Evolutionary conservation across 768 basidiomycete genomes (phyloP).

Genomic region (Leucocoprinus leucothites): DNA sequence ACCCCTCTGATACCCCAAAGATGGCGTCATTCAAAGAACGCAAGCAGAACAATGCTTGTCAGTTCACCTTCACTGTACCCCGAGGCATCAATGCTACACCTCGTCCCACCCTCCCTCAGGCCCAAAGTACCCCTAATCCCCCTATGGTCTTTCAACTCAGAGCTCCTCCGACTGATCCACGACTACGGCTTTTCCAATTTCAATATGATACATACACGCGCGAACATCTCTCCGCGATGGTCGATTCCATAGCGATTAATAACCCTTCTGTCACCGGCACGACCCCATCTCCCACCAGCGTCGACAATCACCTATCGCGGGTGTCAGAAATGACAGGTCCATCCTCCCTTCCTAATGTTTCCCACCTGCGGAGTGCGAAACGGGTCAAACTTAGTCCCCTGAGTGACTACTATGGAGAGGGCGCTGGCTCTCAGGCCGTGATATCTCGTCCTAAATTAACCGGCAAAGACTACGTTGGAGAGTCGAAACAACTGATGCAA

Average conservation of each 20-base stretch:
- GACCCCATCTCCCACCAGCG: conserved; percentile 44
- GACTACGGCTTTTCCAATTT: conserved; percentile 85
- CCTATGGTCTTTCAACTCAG: conserved; percentile 24
- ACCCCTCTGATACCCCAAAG: conserved; percentile 47
- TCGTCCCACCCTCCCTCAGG: conserved; percentile 42
- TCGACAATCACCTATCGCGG: conserved; percentile 41
- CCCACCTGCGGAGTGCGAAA: conserved; percentile 72
- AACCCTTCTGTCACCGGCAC: conserved; percentile 58
- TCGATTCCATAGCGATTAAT: conserved; percentile 89
- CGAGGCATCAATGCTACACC: conserved; percentile 28
- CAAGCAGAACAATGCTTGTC: conserved; percentile 48
- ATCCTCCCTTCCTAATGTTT: conserved; percentile 34
- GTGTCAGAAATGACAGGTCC: conserved; percentile 39
- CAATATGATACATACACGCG: conserved; percentile 97
- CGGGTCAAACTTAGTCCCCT: conserved; percentile 75
- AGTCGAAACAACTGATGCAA: conserved; percentile 75
- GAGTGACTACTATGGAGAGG: conserved; percentile 55
- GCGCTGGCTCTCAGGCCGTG: conserved; percentile 40
- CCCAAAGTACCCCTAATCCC: conserved; percentile 59
- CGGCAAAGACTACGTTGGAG: conserved; percentile 73
- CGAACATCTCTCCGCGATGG: conserved; percentile 89
- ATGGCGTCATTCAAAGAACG: conserved; percentile 43
- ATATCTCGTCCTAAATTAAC: conserved; percentile 45
- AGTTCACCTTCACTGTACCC: conserved; percentile 77
- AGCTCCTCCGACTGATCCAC: conserved; percentile 59